phyloP scores from a whole-genome alignment of 2,329 filamentous ascomycete species.

The Penicillium glabrum region DNA sequence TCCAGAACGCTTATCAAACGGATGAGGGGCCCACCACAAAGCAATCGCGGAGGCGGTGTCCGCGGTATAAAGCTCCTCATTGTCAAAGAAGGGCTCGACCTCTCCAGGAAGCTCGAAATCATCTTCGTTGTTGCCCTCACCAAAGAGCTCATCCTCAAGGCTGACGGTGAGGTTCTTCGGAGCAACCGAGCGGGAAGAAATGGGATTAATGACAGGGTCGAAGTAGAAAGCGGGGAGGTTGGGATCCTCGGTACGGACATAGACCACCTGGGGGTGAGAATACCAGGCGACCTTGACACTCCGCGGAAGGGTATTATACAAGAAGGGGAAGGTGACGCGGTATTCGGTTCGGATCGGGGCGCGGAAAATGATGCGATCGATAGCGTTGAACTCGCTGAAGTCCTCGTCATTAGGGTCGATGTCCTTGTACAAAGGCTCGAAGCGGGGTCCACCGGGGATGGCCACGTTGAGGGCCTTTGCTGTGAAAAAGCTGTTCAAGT shows the following conservation, averaged over 20 bases:
- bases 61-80: slow-evolving; percentile 83
- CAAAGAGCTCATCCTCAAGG: slow-evolving; percentile 93
- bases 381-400: slow-evolving; percentile 99
- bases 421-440: slow-evolving; percentile 97
- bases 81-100: slow-evolving; percentile 82
- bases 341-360: slow-evolving; percentile 94
- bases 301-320: slow-evolving; percentile 94
- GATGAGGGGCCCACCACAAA: slow-evolving; percentile 97
- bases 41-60: slow-evolving; percentile 90
- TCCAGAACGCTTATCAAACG: slow-evolving; percentile 90
- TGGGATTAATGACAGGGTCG: slow-evolving; percentile 95
- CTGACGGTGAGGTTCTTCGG: slow-evolving; percentile 90
- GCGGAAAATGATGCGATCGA: slow-evolving; percentile 98
- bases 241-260: slow-evolving; percentile 81
- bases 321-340: slow-evolving; percentile 86
- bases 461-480: slow-evolving; percentile 97
- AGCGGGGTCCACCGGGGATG: slow-evolving; percentile 93
- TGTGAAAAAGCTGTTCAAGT: slow-evolving; percentile 89
- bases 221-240: slow-evolving; percentile 96
- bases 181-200: slow-evolving; percentile 89
- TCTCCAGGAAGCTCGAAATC: slow-evolving; percentile 81
- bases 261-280: slow-evolving; percentile 89
- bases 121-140: slow-evolving; percentile 75
- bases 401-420: slow-evolving; percentile 98
- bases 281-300: slow-evolving; percentile 94